Conservation (phyloP, 1,139 yeast species). For the Saccharomyces hybrid region DNA sequence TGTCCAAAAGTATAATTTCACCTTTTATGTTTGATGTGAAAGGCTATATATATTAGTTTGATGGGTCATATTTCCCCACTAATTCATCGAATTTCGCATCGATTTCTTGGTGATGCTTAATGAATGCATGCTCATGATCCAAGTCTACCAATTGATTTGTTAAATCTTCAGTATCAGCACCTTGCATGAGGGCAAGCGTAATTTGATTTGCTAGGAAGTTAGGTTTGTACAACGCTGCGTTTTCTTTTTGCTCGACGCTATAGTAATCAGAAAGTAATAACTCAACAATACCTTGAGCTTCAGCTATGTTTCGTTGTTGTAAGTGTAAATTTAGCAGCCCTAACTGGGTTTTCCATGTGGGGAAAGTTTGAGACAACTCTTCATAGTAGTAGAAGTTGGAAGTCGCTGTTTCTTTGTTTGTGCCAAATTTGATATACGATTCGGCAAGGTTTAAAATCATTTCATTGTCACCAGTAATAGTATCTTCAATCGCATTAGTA, state of each 20-base stretch:
- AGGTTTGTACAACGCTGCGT: conserved; percentile 28
- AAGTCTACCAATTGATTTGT: conserved; percentile 37
- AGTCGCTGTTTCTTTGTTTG: conserved; percentile 25
- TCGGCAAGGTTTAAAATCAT: conserved; percentile 30
- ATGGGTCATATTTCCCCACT: conserved; percentile 39
- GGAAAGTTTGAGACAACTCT: conserved; percentile 32
- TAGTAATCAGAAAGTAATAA: conserved; percentile 29
- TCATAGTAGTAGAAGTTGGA: conserved; percentile 32
- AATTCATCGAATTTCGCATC: conserved; percentile 45
- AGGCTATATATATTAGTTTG: not conserved
- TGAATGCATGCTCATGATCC: conserved; percentile 41
- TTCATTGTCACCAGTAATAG: conserved; percentile 30
- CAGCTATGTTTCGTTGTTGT: conserved; percentile 38
- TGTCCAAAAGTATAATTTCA: too few species aligned
- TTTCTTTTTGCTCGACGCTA: conserved; percentile 20
- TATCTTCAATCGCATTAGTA: conserved; percentile 21
- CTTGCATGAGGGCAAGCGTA: conserved; percentile 44
- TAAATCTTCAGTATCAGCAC: conserved; percentile 36
- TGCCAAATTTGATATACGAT: conserved; percentile 28
- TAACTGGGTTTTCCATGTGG: conserved; percentile 34
- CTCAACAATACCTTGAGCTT: conserved; percentile 35
- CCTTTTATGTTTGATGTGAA: not conserved
- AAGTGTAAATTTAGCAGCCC: conserved; percentile 35
- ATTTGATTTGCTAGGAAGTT: conserved; percentile 49
- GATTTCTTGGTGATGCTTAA: conserved; percentile 42